Evolutionary conservation across 78 protist genomes (phyloP), one percentile per base, ranked within the genome.

Genomic region (Polysphondylium violaceum): DNA sequence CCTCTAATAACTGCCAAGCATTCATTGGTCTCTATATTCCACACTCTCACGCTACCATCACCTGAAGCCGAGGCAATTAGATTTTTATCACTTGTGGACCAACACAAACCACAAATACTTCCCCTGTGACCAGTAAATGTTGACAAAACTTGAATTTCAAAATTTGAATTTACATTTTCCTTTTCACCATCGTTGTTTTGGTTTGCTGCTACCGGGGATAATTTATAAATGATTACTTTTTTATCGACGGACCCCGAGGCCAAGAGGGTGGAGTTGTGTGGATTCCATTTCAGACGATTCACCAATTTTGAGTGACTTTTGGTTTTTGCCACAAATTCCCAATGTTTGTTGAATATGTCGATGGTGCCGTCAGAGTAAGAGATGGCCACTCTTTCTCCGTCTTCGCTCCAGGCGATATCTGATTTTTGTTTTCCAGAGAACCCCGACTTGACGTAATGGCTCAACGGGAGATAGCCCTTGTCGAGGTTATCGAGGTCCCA

Each of bases 161-260:
- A 27, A 2, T 14, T 16, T 23, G 3, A 12, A 58, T 58, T 64
- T 31, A 4, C 43, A 9, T 51, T 29, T 44, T 72, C 17, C 9
- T 53, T 23, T 7, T 31, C 17, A 4, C 44, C 9, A 17, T 43
- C 29, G 25, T 29, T 27, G 11, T 41, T 38, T 36, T 44, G 8
- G 43, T 44, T 72, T 23, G 25, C 43, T 9, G 2, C n/a, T 59
- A 35, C 21, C n/a, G 19, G 33, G 33, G 73, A 8, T 40, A 69
- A 19, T 29, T 74, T 44, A 58, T 55, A 83, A 29, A 83, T 33
- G 16, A n/a, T 35, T 33, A 83, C 40, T 21, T 58, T 83, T 43
- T 67, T 83, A 50, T 83, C 91, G 3, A 50, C 16, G 2, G 91
- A 83, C 25, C 74, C 91, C 8, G 91, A 44, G 17, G 79, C 91